These are phyloP conservation scores for Solanum medicagineum DNA, from an alignment of 257 asterid species.

Conservation along the genomic window DNA sequence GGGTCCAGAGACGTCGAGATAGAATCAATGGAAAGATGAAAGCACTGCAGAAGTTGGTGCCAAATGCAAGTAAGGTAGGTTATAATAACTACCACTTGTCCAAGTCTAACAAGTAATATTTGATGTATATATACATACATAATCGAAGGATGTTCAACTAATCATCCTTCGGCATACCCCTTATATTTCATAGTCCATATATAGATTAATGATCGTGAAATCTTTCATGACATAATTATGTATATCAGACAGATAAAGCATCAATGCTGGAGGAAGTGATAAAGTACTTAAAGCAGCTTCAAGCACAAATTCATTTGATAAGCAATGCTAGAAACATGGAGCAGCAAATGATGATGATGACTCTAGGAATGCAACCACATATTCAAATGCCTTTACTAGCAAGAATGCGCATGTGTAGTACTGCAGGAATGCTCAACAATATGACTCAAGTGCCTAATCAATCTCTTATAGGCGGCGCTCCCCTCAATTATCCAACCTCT, in stretches of 20 bases:
- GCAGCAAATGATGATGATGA: constrained; percentile 27
- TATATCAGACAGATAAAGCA: constrained; percentile 54
- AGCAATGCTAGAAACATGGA: constrained; percentile 26
- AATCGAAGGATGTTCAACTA: background rate
- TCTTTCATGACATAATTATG: background rate
- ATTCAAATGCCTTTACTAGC: constrained; percentile 54
- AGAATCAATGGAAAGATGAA: constrained; percentile 69
- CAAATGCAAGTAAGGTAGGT: constrained; percentile 61
- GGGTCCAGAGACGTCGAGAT: constrained; percentile 49
- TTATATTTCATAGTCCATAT: background rate
- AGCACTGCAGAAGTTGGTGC: constrained; percentile 70
- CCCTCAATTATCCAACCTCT: background rate
- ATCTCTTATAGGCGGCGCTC: background rate
- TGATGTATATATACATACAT: background rate
- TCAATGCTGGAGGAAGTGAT: constrained; percentile 78
- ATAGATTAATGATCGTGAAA: background rate
- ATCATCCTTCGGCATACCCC: background rate
- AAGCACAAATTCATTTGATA: constrained; percentile 56
- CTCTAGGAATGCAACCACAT: constrained; percentile 34
- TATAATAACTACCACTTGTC: background rate
- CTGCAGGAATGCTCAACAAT: background rate
- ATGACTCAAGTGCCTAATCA: background rate
- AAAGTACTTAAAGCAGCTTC: constrained; percentile 48
- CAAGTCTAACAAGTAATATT: background rate
- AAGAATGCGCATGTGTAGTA: constrained; percentile 22